A percentile compares a stretch with the other conserved stretches of the same genome.
These are phyloP conservation scores for Lachancea lanzarotensis DNA, from an alignment of 805 yeast species.

Conservation along the genomic window DNA sequence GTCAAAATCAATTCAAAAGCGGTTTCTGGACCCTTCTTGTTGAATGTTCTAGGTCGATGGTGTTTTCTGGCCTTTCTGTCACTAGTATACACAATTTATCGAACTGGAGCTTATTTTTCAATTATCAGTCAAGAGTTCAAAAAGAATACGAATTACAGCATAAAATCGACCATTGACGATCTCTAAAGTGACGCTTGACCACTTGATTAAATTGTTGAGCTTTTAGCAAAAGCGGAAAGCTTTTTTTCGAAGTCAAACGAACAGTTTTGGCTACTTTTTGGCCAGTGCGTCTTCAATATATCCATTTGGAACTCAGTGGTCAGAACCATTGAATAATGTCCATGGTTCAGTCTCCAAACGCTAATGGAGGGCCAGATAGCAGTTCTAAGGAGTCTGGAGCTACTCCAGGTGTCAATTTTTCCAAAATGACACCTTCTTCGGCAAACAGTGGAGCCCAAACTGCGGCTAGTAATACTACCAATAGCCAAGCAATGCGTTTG, in stretches of 20 bases:
- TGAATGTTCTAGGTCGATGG: no score
- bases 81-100: background rate
- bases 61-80: background rate
- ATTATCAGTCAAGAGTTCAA: background rate
- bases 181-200: background rate
- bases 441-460: background rate
- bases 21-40: no score
- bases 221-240: no score
- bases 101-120: background rate
- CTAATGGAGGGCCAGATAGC: constrained; percentile 12
- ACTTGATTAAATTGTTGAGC: background rate
- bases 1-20: no score
- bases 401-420: background rate
- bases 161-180: background rate
- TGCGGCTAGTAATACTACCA: constrained; percentile 1
- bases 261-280: background rate
- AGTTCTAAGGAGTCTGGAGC: constrained; percentile 5
- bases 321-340: constrained; percentile 11
- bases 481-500: constrained; percentile 34
- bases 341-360: constrained; percentile 16
- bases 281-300: background rate
- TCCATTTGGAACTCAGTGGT: background rate
- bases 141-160: background rate
- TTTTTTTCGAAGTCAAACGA: background rate
- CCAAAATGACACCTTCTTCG: background rate